phyloP scores from a whole-genome alignment of 306 rosid species.

The Elaeagnus macrophylla region DNA sequence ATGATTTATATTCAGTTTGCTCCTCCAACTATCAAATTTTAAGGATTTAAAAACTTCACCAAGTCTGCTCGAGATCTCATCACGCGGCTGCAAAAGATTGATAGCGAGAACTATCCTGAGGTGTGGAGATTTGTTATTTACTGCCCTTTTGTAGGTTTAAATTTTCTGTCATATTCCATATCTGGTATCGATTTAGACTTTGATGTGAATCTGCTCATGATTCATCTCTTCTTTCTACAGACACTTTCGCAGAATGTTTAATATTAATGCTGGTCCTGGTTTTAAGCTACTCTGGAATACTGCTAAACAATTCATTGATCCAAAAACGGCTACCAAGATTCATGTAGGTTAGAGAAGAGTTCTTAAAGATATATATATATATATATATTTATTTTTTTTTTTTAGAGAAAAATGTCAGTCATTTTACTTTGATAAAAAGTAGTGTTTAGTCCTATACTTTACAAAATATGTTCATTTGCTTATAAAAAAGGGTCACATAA shows the following conservation, averaged over 20 bases:
- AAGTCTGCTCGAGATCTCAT: slow-evolving; percentile 76
- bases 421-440: no score
- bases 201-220: background rate
- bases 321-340: slow-evolving; percentile 71
- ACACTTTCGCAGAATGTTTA: slow-evolving; percentile 70
- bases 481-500: no score
- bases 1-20: slow-evolving; percentile 4
- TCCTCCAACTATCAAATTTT: slow-evolving; percentile 15
- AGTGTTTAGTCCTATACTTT: no score
- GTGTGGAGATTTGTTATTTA: slow-evolving; percentile 26
- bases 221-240: slow-evolving; percentile 37
- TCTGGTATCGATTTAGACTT: slow-evolving; percentile 1
- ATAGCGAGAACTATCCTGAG: slow-evolving; percentile 90
- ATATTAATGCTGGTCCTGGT: slow-evolving; percentile 89
- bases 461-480: no score
- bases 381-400: background rate
- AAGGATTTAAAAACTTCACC: slow-evolving; percentile 81
- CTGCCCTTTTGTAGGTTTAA: background rate
- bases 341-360: slow-evolving; percentile 46
- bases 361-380: background rate
- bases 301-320: slow-evolving; percentile 72
- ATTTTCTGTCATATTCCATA: background rate
- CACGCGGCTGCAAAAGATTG: slow-evolving; percentile 70
- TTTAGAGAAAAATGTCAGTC: no score
- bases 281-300: slow-evolving; percentile 83